These are phyloP conservation scores for Elsinoe necatrix DNA, from an alignment of 2,329 filamentous ascomycete genomes.

Conservation along the genomic window DNA sequence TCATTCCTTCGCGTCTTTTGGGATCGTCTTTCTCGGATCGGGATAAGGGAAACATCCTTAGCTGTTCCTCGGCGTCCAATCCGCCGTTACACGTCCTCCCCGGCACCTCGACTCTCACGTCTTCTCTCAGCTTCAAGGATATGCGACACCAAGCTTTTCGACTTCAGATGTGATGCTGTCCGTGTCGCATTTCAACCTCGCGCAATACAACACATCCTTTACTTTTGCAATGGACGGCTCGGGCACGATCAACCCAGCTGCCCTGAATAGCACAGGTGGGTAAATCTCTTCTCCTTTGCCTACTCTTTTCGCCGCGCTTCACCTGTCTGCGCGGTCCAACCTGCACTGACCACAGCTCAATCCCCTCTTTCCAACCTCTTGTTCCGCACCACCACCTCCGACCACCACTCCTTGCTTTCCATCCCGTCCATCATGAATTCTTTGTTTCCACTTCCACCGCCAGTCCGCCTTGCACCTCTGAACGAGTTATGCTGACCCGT, in stretches of 20 bases:
- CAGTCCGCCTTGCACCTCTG: not conserved
- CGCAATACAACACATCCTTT: constrained; percentile 25
- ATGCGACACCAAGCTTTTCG: not conserved
- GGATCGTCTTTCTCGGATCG: not conserved
- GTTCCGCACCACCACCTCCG: not conserved
- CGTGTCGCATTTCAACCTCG: constrained; percentile 27
- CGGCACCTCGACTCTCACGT: not conserved
- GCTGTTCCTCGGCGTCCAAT: constrained; percentile 11
- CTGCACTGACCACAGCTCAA: constrained; percentile 16
- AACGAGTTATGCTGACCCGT: constrained; percentile 28
- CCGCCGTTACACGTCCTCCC: constrained; percentile 1
- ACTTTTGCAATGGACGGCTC: constrained; percentile 54
- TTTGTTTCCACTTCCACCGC: constrained; percentile 1
- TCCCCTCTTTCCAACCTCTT: constrained; percentile 3
- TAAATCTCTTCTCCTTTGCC: constrained; percentile 11
- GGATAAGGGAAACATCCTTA: constrained; percentile 1
- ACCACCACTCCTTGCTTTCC: not conserved
- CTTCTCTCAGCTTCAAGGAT: constrained; percentile 2
- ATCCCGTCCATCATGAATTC: constrained; percentile 11
- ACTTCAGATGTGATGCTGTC: constrained; percentile 30
- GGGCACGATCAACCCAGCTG: constrained; percentile 85
- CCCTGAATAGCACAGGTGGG: constrained; percentile 69
- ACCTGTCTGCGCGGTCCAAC: not conserved
- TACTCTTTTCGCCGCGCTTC: not conserved
- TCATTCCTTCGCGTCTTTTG: constrained; percentile 11